These are phyloP conservation scores for Backusella tarrabulga DNA, from an alignment of 192 early-diverging fungal genomes.

Conservation along the genomic window DNA sequence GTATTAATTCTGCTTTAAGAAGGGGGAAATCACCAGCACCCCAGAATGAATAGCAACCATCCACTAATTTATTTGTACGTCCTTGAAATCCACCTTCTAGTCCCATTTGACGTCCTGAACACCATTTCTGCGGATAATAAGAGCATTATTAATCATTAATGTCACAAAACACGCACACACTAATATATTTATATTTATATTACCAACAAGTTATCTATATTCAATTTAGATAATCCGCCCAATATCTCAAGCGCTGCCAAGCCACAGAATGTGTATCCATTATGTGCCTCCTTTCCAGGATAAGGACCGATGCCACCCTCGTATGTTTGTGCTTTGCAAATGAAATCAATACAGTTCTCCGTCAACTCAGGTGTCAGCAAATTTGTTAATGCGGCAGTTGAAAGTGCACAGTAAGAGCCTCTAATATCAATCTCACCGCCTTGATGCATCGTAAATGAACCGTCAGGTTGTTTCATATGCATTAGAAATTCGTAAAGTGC, in stretches of 20 bases:
- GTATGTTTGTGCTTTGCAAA: constrained; percentile 81
- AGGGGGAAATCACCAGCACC: constrained; percentile 79
- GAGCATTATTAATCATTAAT: not conserved
- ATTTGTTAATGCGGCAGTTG: constrained; percentile 76
- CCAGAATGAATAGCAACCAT: constrained; percentile 99
- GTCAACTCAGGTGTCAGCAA: constrained; percentile 81
- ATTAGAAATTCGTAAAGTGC: constrained; percentile 75
- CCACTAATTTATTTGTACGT: constrained; percentile 95
- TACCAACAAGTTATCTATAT: constrained; percentile 60
- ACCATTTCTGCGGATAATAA: constrained; percentile 58
- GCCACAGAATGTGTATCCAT: constrained; percentile 94
- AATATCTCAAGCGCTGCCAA: constrained; percentile 84
- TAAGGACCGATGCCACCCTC: constrained; percentile 89
- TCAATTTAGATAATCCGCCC: constrained; percentile 58
- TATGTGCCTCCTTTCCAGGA: constrained; percentile 90
- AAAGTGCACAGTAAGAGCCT: constrained; percentile 87
- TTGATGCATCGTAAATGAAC: constrained; percentile 86
- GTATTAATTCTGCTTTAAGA: constrained; percentile 47
- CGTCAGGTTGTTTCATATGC: constrained; percentile 80
- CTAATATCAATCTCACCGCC: constrained; percentile 94
- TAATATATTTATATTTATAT: constrained; percentile 3
- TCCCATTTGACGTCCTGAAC: constrained; percentile 74
- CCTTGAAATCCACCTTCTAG: constrained; percentile 97
- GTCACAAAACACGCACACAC: not conserved
- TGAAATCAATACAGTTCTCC: constrained; percentile 62